A percentile compares a stretch with the other conserved stretches of the same genome.
phyloP scores from a whole-genome alignment of 176 grass and related monocot genomes.

The Hyparrhenia diplandra region DNA sequence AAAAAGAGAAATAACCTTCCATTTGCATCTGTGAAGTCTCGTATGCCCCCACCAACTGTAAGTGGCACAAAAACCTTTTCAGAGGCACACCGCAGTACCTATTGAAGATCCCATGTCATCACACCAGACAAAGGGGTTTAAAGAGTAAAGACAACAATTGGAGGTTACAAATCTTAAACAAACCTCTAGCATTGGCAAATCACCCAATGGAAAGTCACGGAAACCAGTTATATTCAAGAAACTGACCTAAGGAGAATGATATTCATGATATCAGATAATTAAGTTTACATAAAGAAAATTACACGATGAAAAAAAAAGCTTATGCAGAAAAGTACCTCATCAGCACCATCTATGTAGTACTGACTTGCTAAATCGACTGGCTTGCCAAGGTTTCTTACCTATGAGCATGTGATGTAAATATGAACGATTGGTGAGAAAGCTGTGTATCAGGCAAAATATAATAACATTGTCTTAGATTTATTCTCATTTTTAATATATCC shows the following conservation, averaged over 20 bases:
- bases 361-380: constrained; percentile 96
- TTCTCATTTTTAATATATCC: not conserved
- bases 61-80: constrained; percentile 99
- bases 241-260: constrained; percentile 59
- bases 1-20: constrained; percentile 58
- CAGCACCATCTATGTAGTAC: constrained; percentile 94
- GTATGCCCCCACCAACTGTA: constrained; percentile 97
- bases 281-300: constrained; percentile 2
- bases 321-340: constrained; percentile 63
- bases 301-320: not conserved
- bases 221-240: constrained; percentile 99
- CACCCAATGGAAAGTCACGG: constrained; percentile 92
- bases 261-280: constrained; percentile 30
- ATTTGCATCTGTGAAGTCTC: constrained; percentile 95
- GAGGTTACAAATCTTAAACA: constrained; percentile 27
- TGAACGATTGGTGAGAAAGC: not conserved
- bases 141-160: not conserved
- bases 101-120: constrained; percentile 29
- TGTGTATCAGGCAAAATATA: constrained; percentile 3
- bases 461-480: not conserved
- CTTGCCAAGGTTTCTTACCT: constrained; percentile 99
- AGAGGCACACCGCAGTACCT: constrained; percentile 83
- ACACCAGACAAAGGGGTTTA: not conserved
- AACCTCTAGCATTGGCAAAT: constrained; percentile 99
- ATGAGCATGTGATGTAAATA: constrained; percentile 17